These are phyloP conservation scores for Alternaria dauci DNA, from an alignment of 2,329 filamentous ascomycete species.

Conservation along the genomic window DNA sequence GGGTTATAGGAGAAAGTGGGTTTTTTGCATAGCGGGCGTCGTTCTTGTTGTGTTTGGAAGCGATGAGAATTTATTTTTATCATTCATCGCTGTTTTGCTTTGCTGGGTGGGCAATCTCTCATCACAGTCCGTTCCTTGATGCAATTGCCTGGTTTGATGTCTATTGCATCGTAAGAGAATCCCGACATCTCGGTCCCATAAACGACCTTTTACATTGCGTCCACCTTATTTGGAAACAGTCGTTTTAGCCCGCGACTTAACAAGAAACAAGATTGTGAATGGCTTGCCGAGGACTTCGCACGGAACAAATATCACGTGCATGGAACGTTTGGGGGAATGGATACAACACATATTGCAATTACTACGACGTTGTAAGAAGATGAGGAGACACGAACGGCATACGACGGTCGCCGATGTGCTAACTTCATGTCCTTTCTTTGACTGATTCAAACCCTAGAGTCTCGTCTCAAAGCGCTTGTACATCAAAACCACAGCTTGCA, in stretches of 20 bases:
- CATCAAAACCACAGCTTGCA: slow-evolving; percentile 1
- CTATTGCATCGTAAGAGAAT: not conserved
- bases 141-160: not conserved
- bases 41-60: not conserved
- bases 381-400: not conserved
- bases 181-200: no score
- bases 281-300: not conserved
- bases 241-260: not conserved
- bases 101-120: accelerated
- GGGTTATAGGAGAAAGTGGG: slow-evolving; percentile 59
- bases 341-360: not conserved
- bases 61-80: not conserved
- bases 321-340: not conserved
- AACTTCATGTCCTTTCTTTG: no score
- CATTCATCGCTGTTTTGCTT: not conserved
- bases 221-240: no score
- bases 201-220: no score
- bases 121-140: not conserved
- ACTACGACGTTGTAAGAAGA: not conserved
- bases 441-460: not conserved
- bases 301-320: not conserved
- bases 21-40: not conserved
- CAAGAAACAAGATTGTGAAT: not conserved
- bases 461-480: not conserved
- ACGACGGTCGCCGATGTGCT: not conserved